phyloP scores from a whole-genome alignment of 306 rosid genomes.

The Quercus aquifolioides region DNA sequence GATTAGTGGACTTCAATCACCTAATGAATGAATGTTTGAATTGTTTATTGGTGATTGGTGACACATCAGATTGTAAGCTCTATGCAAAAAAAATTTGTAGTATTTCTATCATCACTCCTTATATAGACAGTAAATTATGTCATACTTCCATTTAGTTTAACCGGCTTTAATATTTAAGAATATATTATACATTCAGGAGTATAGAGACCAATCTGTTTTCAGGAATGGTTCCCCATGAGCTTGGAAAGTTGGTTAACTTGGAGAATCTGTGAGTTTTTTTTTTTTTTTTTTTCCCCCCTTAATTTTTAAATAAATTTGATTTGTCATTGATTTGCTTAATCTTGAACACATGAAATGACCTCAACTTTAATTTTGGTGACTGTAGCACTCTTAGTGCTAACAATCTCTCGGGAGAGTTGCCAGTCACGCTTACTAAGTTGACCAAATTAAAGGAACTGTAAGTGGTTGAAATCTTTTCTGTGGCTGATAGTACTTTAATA shows the following conservation, averaged over 20 bases:
- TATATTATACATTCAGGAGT: background rate
- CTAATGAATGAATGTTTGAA: no score
- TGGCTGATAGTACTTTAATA: background rate
- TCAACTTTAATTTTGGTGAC: background rate
- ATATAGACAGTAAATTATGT: no score
- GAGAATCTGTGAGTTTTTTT: slow-evolving; percentile 15
- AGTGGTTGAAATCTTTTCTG: background rate
- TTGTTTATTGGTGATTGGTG: no score
- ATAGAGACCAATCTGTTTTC: slow-evolving; percentile 15
- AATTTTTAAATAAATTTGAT: background rate
- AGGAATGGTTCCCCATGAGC: background rate
- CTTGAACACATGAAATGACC: no score
- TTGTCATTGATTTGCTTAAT: background rate
- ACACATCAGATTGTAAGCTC: no score
- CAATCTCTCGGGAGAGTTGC: slow-evolving; percentile 28
- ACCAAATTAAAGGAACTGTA: slow-evolving; percentile 18
- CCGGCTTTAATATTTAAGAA: background rate
- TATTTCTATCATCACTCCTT: no score
- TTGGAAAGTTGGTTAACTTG: slow-evolving; percentile 15
- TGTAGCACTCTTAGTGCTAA: slow-evolving; percentile 20
- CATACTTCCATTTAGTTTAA: background rate
- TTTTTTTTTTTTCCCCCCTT: no score
- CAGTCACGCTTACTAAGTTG: background rate
- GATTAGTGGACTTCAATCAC: no score
- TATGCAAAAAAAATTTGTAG: no score